Conservation (phyloP, 306 rosid species). For the Cyamopsis tetragonoloba region DNA sequence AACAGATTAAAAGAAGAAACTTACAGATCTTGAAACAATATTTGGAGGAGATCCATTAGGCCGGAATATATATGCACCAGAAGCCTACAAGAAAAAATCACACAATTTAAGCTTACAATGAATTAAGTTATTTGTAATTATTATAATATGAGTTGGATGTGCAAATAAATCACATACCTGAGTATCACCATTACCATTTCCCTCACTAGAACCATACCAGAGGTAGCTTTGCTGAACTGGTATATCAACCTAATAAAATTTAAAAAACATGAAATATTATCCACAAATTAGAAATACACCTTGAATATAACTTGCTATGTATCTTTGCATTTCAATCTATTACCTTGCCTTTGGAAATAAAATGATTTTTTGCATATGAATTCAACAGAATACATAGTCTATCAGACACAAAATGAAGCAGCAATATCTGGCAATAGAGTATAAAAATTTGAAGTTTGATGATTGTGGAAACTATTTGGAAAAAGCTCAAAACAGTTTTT, state of each 20-base stretch:
- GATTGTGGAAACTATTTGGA: neutral
- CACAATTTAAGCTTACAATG: slow-evolving; percentile 1
- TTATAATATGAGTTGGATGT: neutral
- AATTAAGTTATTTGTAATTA: neutral
- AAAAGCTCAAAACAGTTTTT: neutral
- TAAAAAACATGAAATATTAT: slow-evolving; percentile 19
- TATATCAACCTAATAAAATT: slow-evolving; percentile 61
- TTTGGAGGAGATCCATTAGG: slow-evolving; percentile 60
- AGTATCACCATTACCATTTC: neutral
- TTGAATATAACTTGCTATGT: neutral
- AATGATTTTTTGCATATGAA: neutral
- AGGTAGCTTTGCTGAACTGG: slow-evolving; percentile 85
- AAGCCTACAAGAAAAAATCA: slow-evolving; percentile 42
- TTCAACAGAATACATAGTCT: neutral
- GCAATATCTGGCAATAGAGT: neutral
- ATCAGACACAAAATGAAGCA: neutral
- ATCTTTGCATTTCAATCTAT: neutral
- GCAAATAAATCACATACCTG: slow-evolving; percentile 45
- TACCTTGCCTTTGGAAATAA: neutral
- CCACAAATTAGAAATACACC: neutral
- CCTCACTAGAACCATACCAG: slow-evolving; percentile 62
- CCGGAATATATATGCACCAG: slow-evolving; percentile 90
- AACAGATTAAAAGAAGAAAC: slow-evolving; percentile 20
- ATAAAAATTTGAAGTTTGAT: neutral
- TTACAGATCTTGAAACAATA: slow-evolving; percentile 79